Evolutionary conservation across 2,329 filamentous ascomycete genomes (phyloP).

Genomic region (Cladosporium sp.): DNA sequence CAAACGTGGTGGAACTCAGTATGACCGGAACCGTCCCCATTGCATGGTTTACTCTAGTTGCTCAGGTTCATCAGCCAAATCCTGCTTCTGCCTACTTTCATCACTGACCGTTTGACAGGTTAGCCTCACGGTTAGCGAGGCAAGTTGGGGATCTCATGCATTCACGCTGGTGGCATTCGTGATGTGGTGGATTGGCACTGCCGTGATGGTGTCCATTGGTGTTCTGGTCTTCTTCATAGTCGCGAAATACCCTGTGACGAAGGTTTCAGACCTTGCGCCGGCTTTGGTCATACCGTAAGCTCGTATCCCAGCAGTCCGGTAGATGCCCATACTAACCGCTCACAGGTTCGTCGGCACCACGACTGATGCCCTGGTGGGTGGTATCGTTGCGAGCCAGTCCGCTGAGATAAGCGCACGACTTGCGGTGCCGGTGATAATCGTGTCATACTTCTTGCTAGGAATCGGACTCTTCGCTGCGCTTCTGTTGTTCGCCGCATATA

Average conservation of each 20-base stretch:
- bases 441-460: constrained; percentile 16
- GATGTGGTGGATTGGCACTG: constrained; percentile 16
- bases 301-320: neutral
- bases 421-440: constrained; percentile 19
- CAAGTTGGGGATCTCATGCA: neutral
- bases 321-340: neutral
- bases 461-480: constrained; percentile 17
- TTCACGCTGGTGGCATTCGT: constrained; percentile 11
- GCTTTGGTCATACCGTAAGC: neutral
- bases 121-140: neutral
- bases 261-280: neutral
- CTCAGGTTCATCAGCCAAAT: constrained; percentile 12
- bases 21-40: constrained; percentile 13
- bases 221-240: neutral
- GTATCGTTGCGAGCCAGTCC: neutral
- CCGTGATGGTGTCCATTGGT: constrained; percentile 1
- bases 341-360: neutral
- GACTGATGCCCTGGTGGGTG: neutral
- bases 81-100: neutral
- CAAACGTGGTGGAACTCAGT: constrained; percentile 8
- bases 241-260: neutral
- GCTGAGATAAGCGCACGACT: constrained; percentile 12
- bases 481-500: constrained; percentile 15
- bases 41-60: constrained; percentile 15
- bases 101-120: neutral